Conservation (phyloP, 257 asterid genomes). For the Knoxia roxburghii region DNA sequence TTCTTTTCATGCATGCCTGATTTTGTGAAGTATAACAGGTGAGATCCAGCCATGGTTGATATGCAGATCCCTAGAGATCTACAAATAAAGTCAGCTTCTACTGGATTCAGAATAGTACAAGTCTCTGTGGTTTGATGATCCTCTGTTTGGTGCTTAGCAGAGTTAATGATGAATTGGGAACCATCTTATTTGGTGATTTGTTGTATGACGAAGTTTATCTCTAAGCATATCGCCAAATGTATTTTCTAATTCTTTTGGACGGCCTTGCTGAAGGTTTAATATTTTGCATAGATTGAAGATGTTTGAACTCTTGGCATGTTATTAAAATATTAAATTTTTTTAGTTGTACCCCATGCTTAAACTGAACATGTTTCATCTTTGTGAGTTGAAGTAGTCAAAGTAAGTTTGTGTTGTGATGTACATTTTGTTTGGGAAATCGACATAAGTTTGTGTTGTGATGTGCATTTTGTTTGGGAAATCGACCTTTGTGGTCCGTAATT, state of each 20-base stretch:
- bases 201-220: neutral
- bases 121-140: neutral
- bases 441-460: no score
- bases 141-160: neutral
- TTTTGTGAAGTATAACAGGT: conserved; percentile 13
- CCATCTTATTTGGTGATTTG: neutral
- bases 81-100: neutral
- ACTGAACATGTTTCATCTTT: no score
- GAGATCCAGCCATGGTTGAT: neutral
- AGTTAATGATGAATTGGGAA: neutral
- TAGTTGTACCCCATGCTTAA: neutral
- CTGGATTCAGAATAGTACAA: neutral
- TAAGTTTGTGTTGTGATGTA: no score
- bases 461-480: no score
- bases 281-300: neutral
- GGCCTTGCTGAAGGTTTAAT: neutral
- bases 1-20: neutral
- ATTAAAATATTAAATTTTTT: neutral
- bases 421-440: no score
- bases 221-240: neutral
- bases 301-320: neutral
- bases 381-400: no score
- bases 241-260: neutral
- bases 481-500: no score
- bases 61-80: neutral